phyloP scores from a whole-genome alignment of 768 basidiomycete species.

The Obba rivulosa region DNA sequence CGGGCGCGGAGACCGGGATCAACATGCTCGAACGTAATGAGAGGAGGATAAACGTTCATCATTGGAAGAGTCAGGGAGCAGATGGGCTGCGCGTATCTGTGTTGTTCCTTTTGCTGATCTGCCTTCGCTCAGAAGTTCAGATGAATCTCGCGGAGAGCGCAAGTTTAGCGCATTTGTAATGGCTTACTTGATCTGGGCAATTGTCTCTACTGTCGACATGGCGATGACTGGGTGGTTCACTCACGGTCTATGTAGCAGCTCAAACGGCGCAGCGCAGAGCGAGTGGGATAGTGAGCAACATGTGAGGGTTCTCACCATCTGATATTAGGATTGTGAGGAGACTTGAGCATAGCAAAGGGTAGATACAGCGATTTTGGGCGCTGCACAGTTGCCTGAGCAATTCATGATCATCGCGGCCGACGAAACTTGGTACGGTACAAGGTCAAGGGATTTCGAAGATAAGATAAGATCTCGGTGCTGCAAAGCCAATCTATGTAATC shows the following conservation, averaged over 20 bases:
- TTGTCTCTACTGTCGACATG: slow-evolving; percentile 23
- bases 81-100: slow-evolving; percentile 66
- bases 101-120: slow-evolving; percentile 24
- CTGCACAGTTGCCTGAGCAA: no score
- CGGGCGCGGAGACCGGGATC: slow-evolving; percentile 64
- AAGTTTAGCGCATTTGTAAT: slow-evolving; percentile 12
- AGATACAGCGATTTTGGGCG: no score
- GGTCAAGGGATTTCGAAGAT: no score
- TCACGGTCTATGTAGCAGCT: neutral
- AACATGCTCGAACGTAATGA: slow-evolving; percentile 67
- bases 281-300: slow-evolving; percentile 4
- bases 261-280: neutral
- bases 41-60: slow-evolving; percentile 56
- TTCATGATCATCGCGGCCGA: no score
- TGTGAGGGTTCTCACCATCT: slow-evolving; percentile 9
- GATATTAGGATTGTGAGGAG: slow-evolving; percentile 13
- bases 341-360: neutral
- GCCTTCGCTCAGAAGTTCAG: slow-evolving; percentile 3
- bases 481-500: no score
- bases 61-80: slow-evolving; percentile 61
- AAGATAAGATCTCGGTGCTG: no score
- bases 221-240: slow-evolving; percentile 5
- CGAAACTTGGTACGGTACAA: no score
- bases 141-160: slow-evolving; percentile 6
- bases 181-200: slow-evolving; percentile 9